A percentile compares a stretch with the other conserved stretches of the same genome.
phyloP scores from a whole-genome alignment of 352 stramenopile genomes.

The Peronosclerospora sorghi region DNA sequence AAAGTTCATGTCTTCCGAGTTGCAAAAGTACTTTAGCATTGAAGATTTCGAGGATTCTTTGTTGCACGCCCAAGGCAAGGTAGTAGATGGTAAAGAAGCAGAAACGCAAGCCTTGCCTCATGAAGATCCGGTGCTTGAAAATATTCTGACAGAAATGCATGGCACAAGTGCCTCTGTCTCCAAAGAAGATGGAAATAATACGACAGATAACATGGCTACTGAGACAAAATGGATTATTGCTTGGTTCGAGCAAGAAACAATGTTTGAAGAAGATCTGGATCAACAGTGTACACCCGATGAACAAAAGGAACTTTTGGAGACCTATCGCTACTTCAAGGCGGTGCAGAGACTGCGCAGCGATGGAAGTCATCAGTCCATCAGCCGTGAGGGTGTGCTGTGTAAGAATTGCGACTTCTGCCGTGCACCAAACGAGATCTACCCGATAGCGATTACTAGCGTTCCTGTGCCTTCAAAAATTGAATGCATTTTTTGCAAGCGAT shows the following conservation, averaged over 20 bases:
- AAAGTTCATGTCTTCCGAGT: slow-evolving; percentile 70
- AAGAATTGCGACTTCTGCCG: slow-evolving; percentile 49
- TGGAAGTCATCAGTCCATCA: slow-evolving; percentile 22
- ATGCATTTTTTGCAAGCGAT: slow-evolving; percentile 47
- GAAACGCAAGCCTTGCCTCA: slow-evolving; percentile 23
- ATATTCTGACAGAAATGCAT: slow-evolving; percentile 35
- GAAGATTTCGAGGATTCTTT: slow-evolving; percentile 70
- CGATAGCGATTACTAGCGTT: slow-evolving; percentile 41
- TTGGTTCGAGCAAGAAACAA: slow-evolving; percentile 84
- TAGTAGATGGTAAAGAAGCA: slow-evolving; percentile 9
- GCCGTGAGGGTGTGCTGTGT: slow-evolving; percentile 34
- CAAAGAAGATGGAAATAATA: not conserved
- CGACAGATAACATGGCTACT: slow-evolving; percentile 10
- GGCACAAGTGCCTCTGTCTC: slow-evolving; percentile 8
- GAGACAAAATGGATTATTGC: slow-evolving; percentile 51
- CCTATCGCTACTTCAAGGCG: slow-evolving; percentile 60
- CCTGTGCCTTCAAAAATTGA: slow-evolving; percentile 50
- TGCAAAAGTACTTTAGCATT: slow-evolving; percentile 82
- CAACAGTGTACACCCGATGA: slow-evolving; percentile 59
- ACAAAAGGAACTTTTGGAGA: slow-evolving; percentile 65
- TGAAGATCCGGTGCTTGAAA: slow-evolving; percentile 39
- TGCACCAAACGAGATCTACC: slow-evolving; percentile 53
- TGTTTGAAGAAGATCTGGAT: slow-evolving; percentile 84
- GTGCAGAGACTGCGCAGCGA: slow-evolving; percentile 30
- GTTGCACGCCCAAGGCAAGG: slow-evolving; percentile 25